Base-by-base conservation (phyloP, 495 filamentous ascomycete genomes). In the Penicillium longicatenatum region DNA sequence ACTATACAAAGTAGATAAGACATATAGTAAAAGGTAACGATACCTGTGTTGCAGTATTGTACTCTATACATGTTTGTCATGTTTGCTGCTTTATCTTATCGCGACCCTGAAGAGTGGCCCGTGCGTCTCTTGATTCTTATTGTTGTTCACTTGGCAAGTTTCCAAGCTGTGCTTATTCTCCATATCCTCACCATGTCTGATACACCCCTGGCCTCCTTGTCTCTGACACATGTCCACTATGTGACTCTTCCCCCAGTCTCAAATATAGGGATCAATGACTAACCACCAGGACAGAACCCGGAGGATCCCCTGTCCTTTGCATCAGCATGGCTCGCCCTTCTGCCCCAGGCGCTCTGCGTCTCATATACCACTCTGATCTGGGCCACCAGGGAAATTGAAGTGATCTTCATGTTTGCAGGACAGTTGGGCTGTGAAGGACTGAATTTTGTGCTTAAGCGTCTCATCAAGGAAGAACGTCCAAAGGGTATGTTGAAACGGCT, bases 151-250 rank as follows among this genome's bases (percentile, higher is more conserved):
- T 24, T 30, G 6, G 11, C 45, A 29, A 31, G 19, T 46, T 42
- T n/a, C 22, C 20, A 37, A 14, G 12, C n/a, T 48, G 0, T 10
- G 31, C 12, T 31, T n/a, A 4, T 14, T 22, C 39, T 20, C 24
- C 49, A 17, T 14, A 52, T 29, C 29, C 9, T 22, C 55, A 51
- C 29, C 43, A 89, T 90, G 86, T 82, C 82, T 48, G 83, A 91
- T 60, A 76, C 83, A 22, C 86, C 90, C 2, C 76, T 98, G 24
- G 91, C 93, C 29, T 98, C 94, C 17, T 82, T 97, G 50, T 96
- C 91, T 52, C 77, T 97, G 49, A 98, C 95, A 12, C 93, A 98
- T 73, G 92, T 98, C 55, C 90, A 95, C 79, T 98, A 98, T 78
- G 93, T 96, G 74, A 59, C 82, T 66, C n/a, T 14, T 5, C 0